Conservation (phyloP, 192 early-diverging fungal genomes). For the Haplosporangium gracile region DNA sequence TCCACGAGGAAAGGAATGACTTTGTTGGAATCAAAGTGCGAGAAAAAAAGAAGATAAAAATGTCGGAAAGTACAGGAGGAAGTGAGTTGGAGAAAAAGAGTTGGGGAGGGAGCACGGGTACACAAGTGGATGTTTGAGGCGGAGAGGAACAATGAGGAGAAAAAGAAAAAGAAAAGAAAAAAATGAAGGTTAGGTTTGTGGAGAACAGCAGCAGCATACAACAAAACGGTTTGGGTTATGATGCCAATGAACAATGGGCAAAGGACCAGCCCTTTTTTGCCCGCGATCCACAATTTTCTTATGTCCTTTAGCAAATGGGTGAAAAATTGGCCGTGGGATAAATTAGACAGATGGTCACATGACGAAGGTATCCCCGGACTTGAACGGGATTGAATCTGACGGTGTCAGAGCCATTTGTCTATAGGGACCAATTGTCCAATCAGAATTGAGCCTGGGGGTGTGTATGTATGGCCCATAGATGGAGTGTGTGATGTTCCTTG, state of each 20-base stretch:
- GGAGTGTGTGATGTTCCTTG: too few relatives aligned
- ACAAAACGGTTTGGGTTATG: neutral
- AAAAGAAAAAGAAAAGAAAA: neutral
- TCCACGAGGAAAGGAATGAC: neutral
- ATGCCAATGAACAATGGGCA: neutral
- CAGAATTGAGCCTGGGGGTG: neutral
- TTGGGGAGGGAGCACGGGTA: neutral
- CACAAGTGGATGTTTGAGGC: neutral
- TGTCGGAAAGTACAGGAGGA: neutral
- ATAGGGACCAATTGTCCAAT: neutral
- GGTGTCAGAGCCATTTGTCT: neutral
- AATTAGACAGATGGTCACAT: neutral
- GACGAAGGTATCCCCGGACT: constrained; percentile 4
- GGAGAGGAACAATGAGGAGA: neutral
- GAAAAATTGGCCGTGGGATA: neutral
- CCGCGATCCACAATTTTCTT: neutral
- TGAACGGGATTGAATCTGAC: constrained; percentile 5
- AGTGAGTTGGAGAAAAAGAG: neutral
- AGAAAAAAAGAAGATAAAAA: neutral
- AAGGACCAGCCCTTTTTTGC: neutral
- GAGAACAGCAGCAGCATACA: neutral
- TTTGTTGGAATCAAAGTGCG: neutral
- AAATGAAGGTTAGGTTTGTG: constrained; percentile 6
- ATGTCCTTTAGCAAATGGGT: neutral
- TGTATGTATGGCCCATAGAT: too few relatives aligned